A percentile compares a stretch with the other conserved stretches of the same genome.
These are phyloP conservation scores for Xylaria sp. DNA, from an alignment of 2,329 filamentous ascomycete species.

Conservation along the genomic window DNA sequence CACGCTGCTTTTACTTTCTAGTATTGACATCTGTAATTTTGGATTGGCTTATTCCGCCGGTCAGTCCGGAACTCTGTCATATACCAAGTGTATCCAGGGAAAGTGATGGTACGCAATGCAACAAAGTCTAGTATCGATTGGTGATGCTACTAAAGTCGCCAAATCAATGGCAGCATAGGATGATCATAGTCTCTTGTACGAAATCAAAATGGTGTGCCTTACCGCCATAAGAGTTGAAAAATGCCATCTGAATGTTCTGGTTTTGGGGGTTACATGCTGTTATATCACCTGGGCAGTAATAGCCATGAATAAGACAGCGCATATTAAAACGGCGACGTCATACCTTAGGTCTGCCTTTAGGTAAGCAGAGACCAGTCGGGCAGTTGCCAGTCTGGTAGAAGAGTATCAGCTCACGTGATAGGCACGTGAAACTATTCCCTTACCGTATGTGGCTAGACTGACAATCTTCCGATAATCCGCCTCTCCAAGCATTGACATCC, in stretches of 20 bases:
- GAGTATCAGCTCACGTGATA: conserved; percentile 50
- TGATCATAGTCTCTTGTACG: neutral
- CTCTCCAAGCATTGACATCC: conserved; percentile 42
- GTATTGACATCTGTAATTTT: neutral
- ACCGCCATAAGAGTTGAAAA: neutral
- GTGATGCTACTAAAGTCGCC: neutral
- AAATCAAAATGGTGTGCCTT: neutral
- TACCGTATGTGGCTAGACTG: conserved; percentile 52
- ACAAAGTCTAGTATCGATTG: neutral
- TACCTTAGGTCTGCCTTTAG: too few relatives aligned
- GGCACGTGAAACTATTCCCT: conserved; percentile 40
- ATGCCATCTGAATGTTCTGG: neutral
- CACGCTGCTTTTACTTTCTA: neutral
- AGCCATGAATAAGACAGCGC: neutral
- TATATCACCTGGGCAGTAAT: neutral
- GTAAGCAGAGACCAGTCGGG: neutral
- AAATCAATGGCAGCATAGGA: neutral
- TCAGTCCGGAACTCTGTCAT: neutral
- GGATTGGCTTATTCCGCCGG: neutral
- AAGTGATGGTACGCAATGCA: neutral
- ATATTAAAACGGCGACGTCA: neutral
- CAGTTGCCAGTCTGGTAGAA: neutral
- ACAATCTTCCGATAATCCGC: conserved; percentile 41
- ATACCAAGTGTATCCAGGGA: neutral
- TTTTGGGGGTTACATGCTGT: neutral